phyloP scores from a whole-genome alignment of 2,329 filamentous ascomycete genomes.

The Hawksworthiomyces lignivorus region DNA sequence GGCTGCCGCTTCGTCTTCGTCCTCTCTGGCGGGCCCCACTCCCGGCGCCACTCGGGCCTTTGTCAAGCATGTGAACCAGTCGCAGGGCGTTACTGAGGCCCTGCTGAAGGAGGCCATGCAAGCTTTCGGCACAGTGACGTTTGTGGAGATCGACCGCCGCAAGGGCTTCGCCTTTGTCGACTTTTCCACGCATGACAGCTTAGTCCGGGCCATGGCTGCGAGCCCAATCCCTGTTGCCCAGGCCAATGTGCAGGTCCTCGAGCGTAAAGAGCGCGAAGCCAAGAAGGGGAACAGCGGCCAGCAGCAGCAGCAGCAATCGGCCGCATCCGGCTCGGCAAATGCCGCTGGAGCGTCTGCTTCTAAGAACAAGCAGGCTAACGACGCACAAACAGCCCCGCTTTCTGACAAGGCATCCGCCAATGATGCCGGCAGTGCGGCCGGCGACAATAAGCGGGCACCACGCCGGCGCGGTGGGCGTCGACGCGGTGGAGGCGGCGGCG shows the following conservation, averaged over 20 bases:
- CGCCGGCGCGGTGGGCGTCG: no score
- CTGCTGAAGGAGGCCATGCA: constrained; percentile 68
- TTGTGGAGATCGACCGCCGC: constrained; percentile 87
- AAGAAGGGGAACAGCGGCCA: no score
- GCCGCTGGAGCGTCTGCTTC: no score
- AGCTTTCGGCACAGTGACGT: constrained; percentile 64
- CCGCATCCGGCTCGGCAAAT: no score
- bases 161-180: constrained; percentile 94
- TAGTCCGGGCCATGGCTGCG: constrained; percentile 72
- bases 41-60: constrained; percentile 59
- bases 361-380: no score
- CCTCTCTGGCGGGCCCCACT: constrained; percentile 18
- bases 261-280: constrained; percentile 42
- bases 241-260: constrained; percentile 78
- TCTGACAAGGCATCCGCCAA: no score
- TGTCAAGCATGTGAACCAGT: constrained; percentile 76
- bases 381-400: no score
- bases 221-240: constrained; percentile 78
- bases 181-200: constrained; percentile 63
- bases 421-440: no score
- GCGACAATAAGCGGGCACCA: no score
- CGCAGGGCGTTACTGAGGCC: constrained; percentile 83
- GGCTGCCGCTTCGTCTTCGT: neutral
- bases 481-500: no score
- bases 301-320: no score